Base-by-base conservation (phyloP, 1,284 basidiomycete species). In the Quambalaria eucalypti region DNA sequence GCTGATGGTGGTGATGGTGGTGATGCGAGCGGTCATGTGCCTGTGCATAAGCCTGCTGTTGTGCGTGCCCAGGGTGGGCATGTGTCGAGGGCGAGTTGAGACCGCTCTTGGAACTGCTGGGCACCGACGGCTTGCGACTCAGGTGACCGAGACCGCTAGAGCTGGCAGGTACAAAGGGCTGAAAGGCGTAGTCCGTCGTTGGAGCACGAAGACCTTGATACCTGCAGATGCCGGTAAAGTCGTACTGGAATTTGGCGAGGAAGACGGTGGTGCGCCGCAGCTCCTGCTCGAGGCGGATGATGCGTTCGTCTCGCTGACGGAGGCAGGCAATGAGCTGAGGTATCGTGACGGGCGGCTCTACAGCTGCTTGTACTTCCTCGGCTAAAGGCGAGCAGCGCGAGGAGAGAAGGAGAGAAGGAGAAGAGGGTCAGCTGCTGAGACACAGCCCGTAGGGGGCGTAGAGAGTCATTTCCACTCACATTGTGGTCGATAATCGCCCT, bases 221-320 rank as follows among this genome's bases (percentile, higher is more conserved):
- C 21, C 58, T 47, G 1, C 64, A 63, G 2, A 70, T 55, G 33
- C 57, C 56, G 23, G 57, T 60, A 55, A 74, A 57, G 31, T 72
- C 66, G 30, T 66, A 63, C 38, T 66, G 66, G 25, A 74, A 59
- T n/a, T 31, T 31, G 23, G 52, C 51, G 19, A 75, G 66, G 25
- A 65, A 65, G 48, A 67, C 65, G 12, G 62, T 59, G 0, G 74
- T 56, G 26, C 63, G 56, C 28, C 61, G 39, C 29, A 76, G 62
- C 46, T 74, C 71, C 6, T 57, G 55, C 40, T 76, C 74, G 26
- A 76, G 59, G 9, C 54, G 50, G 19, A 61, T 59, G 48, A 76
- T 73, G 46, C 69, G 66, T 33, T 76, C 69, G 54, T 76, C 71
- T 29, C 65, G 26, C 52, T 57, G 48, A 36, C 52, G 42, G 28